These are phyloP conservation scores for Aspergillus biplanus DNA, from an alignment of 495 filamentous ascomycete genomes.

Conservation along the genomic window DNA sequence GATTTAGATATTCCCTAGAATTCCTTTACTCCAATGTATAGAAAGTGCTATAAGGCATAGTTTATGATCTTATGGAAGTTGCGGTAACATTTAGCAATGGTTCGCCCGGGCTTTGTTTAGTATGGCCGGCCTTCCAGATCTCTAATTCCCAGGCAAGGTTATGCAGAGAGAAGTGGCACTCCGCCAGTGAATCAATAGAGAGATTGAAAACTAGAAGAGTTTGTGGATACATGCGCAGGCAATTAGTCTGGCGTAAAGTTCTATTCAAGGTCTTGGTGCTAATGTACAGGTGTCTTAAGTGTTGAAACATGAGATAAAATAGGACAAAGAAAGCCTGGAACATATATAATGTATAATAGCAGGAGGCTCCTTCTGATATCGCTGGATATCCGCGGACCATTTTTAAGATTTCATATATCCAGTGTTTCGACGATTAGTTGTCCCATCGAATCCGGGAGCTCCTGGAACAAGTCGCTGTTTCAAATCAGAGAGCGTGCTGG, in stretches of 20 bases:
- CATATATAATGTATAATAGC: conserved; percentile 2
- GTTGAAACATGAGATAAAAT: not conserved
- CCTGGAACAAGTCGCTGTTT: conserved; percentile 17
- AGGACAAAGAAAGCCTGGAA: not conserved
- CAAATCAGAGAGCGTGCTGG: conserved; percentile 10
- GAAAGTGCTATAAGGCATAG: not conserved
- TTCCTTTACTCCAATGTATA: not conserved
- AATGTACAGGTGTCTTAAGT: conserved; percentile 26
- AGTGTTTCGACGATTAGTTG: not conserved
- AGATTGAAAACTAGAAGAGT: not conserved
- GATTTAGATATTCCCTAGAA: not conserved
- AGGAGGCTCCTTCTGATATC: not conserved
- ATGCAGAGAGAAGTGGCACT: not conserved
- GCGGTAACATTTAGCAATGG: too few relatives aligned
- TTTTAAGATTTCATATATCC: conserved; percentile 2
- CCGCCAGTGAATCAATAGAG: too few relatives aligned
- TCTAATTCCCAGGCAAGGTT: too few relatives aligned
- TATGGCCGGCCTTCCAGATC: too few relatives aligned
- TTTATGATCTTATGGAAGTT: too few relatives aligned
- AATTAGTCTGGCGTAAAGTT: not conserved
- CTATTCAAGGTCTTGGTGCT: conserved; percentile 13
- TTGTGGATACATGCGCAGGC: not conserved
- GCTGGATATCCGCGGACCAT: not conserved
- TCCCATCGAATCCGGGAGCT: not conserved
- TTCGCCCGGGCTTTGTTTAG: too few relatives aligned